Base-by-base conservation (phyloP, 1,284 basidiomycete genomes). In the Grifola frondosa region DNA sequence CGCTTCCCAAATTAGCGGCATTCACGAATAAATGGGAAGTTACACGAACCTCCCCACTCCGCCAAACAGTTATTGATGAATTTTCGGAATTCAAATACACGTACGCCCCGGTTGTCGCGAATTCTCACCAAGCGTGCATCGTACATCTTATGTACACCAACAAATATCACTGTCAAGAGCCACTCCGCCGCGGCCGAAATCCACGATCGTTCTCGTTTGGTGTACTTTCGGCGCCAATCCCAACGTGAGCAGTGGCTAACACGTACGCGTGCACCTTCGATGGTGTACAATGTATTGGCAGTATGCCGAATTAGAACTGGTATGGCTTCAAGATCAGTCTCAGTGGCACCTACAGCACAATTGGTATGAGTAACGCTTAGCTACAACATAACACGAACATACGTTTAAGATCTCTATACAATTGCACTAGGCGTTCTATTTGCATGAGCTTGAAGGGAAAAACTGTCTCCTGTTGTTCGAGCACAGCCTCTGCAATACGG, bases 11-110 rank as follows among this genome's bases (percentile, higher is more conserved):
- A n/a, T n/a, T n/a, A n/a, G n/a, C n/a, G n/a, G n/a, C n/a, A n/a
- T n/a, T n/a, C n/a, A n/a, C n/a, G n/a, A n/a, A n/a, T n/a, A n/a
- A n/a, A n/a, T n/a, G n/a, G n/a, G n/a, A n/a, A n/a, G n/a, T n/a
- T n/a, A n/a, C n/a, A 40, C 52, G 32, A 28, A 57, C 44, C 46
- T 21, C 43, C 46, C 59, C 59, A 61, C 42, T 61, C 59, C 2
- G 41, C 45, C 38, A 61, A 29, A 30, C 61, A 44, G 5, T 42
- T 36, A 22, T 32, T 22, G 44, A 61, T 44, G 30, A 54, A 19
- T 22, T 42, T 32, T 11, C 46, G 39, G 35, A 58, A 61, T 8
- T 52, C 50, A 1, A 44, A 41, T 6, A 56, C 33, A 9, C 46
- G 45, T 12, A 55, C 42, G 10, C 23, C 22, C 3, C 46, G 38